phyloP scores from a whole-genome alignment of 2,329 filamentous ascomycete species.

The Meredithiella fracta region DNA sequence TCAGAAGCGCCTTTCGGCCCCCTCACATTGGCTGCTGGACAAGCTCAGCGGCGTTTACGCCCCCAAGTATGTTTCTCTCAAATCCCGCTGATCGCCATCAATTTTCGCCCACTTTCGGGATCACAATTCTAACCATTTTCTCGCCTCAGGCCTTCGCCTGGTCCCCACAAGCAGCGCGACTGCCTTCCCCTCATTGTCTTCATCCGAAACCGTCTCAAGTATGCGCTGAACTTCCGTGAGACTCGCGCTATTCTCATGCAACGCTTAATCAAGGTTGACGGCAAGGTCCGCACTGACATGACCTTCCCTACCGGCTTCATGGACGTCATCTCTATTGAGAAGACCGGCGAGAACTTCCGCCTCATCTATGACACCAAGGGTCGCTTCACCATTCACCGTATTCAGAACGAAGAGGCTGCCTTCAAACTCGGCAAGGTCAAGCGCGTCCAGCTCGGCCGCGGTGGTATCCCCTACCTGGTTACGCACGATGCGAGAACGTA shows the following conservation, averaged over 20 bases:
- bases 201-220: conserved; percentile 94
- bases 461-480: conserved; percentile 99
- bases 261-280: conserved; percentile 98
- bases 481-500: conserved; percentile 99
- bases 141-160: conserved; percentile 41
- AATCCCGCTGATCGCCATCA: not conserved
- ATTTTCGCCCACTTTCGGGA: not conserved
- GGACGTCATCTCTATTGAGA: conserved; percentile 98
- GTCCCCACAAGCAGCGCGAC: conserved; percentile 99
- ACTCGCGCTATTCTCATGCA: conserved; percentile 97
- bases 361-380: conserved; percentile 99
- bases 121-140: not conserved
- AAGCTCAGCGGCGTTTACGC: conserved; percentile 89
- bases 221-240: conserved; percentile 97
- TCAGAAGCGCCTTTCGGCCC: conserved; percentile 98
- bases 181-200: conserved; percentile 98
- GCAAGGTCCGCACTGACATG: conserved; percentile 96
- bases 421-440: conserved; percentile 99
- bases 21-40: conserved; percentile 99
- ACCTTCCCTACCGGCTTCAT: conserved; percentile 98
- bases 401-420: conserved; percentile 94
- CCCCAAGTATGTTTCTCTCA: conserved; percentile 26
- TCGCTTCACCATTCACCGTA: conserved; percentile 99
- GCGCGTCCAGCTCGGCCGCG: conserved; percentile 96
- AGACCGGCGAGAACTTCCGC: conserved; percentile 99